Evolutionary conservation across 148 eudicot genomes (phyloP).

Genomic region (Heliosperma pusillum): DNA sequence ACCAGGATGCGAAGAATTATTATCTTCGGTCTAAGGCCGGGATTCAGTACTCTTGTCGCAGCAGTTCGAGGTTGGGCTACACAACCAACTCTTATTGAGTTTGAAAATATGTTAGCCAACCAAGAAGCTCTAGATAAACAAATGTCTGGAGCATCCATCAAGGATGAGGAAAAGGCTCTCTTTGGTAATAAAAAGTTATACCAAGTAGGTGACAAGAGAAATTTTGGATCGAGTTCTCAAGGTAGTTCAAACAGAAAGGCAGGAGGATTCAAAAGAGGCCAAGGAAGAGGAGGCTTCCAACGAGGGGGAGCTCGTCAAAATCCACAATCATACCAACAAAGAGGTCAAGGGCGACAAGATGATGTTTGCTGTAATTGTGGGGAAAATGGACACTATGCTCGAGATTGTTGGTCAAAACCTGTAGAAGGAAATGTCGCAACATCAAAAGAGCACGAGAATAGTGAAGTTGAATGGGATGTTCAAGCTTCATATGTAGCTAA

Average conservation of each 20-base stretch:
- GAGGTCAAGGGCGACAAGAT: neutral
- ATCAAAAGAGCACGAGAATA: no score
- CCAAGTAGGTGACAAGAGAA: no score
- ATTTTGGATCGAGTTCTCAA: neutral
- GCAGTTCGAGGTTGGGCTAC: conserved; percentile 9
- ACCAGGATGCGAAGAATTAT: no score
- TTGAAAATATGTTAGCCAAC: conserved; percentile 11
- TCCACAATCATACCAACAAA: no score
- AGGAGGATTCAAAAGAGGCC: neutral
- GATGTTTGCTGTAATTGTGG: neutral
- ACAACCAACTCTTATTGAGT: conserved; percentile 13
- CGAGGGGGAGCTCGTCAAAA: neutral
- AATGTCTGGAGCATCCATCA: neutral
- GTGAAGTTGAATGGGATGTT: conserved; percentile 1
- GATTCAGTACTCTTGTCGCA: neutral
- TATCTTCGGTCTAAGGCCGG: neutral
- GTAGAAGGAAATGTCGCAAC: neutral
- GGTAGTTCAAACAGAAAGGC: neutral
- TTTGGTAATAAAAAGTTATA: no score
- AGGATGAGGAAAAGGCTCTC: conserved; percentile 9
- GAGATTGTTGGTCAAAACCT: conserved; percentile 1
- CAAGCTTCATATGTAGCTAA: neutral
- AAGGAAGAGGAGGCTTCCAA: neutral
- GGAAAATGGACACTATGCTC: neutral
- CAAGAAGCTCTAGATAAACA: conserved; percentile 18